phyloP scores from a whole-genome alignment of 192 early-diverging fungal genomes.

The Umbelopsis sp. region DNA sequence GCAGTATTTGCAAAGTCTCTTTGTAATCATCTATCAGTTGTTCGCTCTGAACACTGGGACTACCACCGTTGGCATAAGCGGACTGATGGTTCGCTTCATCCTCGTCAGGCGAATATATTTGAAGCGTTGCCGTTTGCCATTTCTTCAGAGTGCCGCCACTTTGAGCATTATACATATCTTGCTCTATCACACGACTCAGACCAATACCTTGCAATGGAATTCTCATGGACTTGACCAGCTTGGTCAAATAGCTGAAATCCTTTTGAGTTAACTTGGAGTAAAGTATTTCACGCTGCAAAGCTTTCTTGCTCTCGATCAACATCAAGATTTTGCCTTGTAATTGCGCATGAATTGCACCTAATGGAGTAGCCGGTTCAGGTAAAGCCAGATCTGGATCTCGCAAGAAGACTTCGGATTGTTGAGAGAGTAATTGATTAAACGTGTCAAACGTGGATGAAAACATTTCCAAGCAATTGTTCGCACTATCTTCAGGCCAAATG shows the following conservation, averaged over 20 bases:
- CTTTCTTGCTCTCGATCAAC: constrained; percentile 37
- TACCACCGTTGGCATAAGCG: background rate
- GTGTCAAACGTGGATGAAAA: constrained; percentile 17
- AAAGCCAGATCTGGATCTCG: constrained; percentile 1
- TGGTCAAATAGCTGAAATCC: constrained; percentile 32
- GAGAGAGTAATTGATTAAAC: constrained; percentile 22
- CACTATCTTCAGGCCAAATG: constrained; percentile 38
- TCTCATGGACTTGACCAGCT: constrained; percentile 28
- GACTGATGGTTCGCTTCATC: background rate
- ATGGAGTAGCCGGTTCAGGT: background rate
- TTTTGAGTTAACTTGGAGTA: constrained; percentile 23
- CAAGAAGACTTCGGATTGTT: constrained; percentile 33
- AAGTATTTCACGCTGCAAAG: constrained; percentile 34
- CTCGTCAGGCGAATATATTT: background rate
- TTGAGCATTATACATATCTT: constrained; percentile 18
- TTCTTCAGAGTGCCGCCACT: background rate
- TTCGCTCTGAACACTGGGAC: background rate
- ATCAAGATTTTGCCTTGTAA: constrained; percentile 29
- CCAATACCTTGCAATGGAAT: constrained; percentile 31
- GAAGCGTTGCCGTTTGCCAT: background rate
- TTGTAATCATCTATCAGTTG: constrained; percentile 3
- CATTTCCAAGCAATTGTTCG: constrained; percentile 28
- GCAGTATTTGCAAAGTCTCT: background rate
- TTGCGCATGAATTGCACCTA: constrained; percentile 18
- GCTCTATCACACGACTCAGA: constrained; percentile 25